Evolutionary conservation across 2,329 filamentous ascomycete species (phyloP).

Genomic region (Colletotrichum sp.): DNA sequence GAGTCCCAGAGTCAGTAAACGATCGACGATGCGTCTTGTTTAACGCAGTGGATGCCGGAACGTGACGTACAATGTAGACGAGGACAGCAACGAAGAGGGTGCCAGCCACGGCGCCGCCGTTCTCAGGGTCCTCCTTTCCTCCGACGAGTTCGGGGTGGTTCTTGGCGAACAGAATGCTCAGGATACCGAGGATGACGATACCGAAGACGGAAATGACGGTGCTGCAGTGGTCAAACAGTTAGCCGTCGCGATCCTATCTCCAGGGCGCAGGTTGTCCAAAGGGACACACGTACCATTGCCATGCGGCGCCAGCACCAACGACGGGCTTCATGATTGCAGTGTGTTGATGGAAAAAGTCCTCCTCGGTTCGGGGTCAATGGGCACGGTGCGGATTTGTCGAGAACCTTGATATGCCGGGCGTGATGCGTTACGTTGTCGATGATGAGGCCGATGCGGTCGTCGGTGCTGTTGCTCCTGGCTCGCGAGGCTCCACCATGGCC

Average conservation of each 20-base stretch:
- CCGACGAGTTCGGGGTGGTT: constrained; percentile 88
- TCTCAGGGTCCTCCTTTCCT: constrained; percentile 69
- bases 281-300: constrained; percentile 78
- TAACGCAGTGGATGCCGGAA: neutral
- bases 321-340: constrained; percentile 85
- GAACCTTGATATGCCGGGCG: neutral
- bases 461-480: constrained; percentile 2
- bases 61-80: constrained; percentile 79
- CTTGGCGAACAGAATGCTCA: constrained; percentile 75
- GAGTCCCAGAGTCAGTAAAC: neutral
- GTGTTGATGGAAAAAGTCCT: neutral
- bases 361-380: neutral
- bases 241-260: neutral
- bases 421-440: neutral
- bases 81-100: constrained; percentile 89
- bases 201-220: constrained; percentile 72
- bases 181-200: constrained; percentile 66
- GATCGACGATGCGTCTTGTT: neutral
- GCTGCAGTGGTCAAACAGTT: constrained; percentile 50
- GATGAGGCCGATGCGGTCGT: constrained; percentile 4
- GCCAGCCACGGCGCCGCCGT: constrained; percentile 78
- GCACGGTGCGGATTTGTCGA: constrained; percentile 14
- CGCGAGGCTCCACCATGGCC: constrained; percentile 1
- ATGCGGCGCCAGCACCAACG: constrained; percentile 89
- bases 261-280: neutral